Base-by-base conservation (phyloP, 1,284 basidiomycete genomes). In the Cryptococcus sp. region DNA sequence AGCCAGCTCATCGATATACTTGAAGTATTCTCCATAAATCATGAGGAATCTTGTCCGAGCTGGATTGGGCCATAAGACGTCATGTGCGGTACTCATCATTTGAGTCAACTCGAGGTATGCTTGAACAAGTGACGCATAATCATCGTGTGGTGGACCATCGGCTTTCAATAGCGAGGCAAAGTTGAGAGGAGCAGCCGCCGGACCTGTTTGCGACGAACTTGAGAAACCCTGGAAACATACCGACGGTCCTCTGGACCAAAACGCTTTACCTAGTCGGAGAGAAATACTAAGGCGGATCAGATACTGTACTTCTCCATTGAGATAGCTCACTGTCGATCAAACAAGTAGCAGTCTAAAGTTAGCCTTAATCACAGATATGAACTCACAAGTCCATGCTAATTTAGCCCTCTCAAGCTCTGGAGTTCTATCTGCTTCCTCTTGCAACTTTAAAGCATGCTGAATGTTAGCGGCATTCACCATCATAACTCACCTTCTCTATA, bases 221-320 rank as follows among this genome's bases (percentile, higher is more conserved):
- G 73, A 72, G 57, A 70, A 76, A 15, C 73, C 74, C 52, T 71
- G 68, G 53, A 78, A 76, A 59, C 76, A 77, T 31, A 77, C 62
- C 11, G 66, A 65, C 0, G 74, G 72, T 2, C 76, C 75, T 46
- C 76, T 65, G 4, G 73, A 73, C 76, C 76, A 78, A 58, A 78
- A 78, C 1, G 73, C 76, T 38, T 73, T 70, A 11, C 76, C 76
- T 10, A 76, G 64, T 0, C 75, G 70, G 3, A 76, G 62, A 0
- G 72, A 75, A 23, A 76, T 65, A 48, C 67, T 72, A 46, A n/a
- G 30, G 11, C 44, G 31, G 4, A n/a, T 53, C 35, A 47, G 23
- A 46, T 30, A 48, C 57, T 23, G 23, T 23, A 23, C 23, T 23
- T 35, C 37, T 45, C 13, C 41, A 35, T 43, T 41, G 32, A 49